Percentiles rank a stretch among this genome's conserved stretches.
Conservation (phyloP, 2,329 filamentous ascomycete genomes). For the Fusarium sp. region DNA sequence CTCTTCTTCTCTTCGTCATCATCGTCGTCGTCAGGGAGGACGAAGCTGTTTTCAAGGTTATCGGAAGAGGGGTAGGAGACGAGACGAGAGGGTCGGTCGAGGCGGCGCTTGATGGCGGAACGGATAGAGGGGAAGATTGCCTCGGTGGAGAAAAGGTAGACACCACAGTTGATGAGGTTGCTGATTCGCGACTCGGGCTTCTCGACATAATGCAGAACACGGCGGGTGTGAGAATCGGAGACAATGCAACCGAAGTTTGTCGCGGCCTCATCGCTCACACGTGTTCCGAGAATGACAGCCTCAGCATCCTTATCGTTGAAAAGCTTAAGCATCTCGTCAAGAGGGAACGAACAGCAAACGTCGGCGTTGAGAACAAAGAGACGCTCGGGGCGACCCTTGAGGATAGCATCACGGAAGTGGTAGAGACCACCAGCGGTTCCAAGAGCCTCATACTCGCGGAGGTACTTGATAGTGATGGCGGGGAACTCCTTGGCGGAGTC, state of each 20-base stretch:
- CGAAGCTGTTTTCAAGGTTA: constrained; percentile 78
- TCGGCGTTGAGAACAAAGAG: constrained; percentile 98
- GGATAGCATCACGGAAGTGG: constrained; percentile 98
- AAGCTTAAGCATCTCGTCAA: constrained; percentile 93
- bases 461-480: constrained; percentile 86
- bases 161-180: constrained; percentile 98
- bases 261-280: constrained; percentile 89
- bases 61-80: constrained; percentile 97
- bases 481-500: constrained; percentile 86
- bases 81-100: constrained; percentile 83
- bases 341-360: constrained; percentile 97
- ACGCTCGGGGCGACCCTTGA: constrained; percentile 93
- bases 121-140: constrained; percentile 97
- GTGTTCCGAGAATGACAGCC: constrained; percentile 93
- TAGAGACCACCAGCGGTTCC: constrained; percentile 97
- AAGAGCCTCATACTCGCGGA: constrained; percentile 95
- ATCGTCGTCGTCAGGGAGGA: constrained; percentile 61
- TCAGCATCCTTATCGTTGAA: constrained; percentile 96
- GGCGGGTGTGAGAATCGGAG: constrained; percentile 90
- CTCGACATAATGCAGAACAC: constrained; percentile 98
- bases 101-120: constrained; percentile 93
- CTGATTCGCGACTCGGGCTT: constrained; percentile 98
- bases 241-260: constrained; percentile 99
- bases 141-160: constrained; percentile 96
- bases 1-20: constrained; percentile 82